These are phyloP conservation scores for Fusarium mangiferae DNA, from an alignment of 2,329 filamentous ascomycete species.

Conservation along the genomic window DNA sequence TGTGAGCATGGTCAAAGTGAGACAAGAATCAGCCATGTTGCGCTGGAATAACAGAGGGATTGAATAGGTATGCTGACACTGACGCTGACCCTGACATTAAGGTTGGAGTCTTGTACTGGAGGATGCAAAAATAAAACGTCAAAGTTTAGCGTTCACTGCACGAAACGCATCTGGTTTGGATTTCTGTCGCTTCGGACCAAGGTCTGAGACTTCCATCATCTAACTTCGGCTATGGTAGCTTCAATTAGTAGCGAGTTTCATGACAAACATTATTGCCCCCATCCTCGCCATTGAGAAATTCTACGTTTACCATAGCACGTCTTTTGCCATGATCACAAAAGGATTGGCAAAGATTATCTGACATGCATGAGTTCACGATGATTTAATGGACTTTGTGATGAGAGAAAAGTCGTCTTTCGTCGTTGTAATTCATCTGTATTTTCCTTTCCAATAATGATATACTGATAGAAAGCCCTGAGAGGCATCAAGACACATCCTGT, in stretches of 20 bases:
- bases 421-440: neutral
- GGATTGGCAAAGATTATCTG: neutral
- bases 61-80: neutral
- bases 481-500: neutral
- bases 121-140: neutral
- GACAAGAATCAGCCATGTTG: neutral
- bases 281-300: neutral
- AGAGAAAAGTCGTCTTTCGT: neutral
- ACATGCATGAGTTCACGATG: neutral
- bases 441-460: neutral
- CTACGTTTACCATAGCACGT: neutral
- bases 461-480: neutral
- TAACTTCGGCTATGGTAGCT: neutral
- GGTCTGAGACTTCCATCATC: neutral
- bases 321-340: neutral
- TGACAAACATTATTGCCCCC: neutral
- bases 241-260: neutral
- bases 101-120: neutral
- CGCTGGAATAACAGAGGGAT: neutral
- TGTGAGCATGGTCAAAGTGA: neutral
- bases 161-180: neutral
- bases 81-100: neutral
- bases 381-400: no score
- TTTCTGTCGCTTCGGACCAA: neutral
- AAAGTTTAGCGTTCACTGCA: neutral